Base-by-base conservation (phyloP, 139 green algal species). In the Microglena sp. region DNA sequence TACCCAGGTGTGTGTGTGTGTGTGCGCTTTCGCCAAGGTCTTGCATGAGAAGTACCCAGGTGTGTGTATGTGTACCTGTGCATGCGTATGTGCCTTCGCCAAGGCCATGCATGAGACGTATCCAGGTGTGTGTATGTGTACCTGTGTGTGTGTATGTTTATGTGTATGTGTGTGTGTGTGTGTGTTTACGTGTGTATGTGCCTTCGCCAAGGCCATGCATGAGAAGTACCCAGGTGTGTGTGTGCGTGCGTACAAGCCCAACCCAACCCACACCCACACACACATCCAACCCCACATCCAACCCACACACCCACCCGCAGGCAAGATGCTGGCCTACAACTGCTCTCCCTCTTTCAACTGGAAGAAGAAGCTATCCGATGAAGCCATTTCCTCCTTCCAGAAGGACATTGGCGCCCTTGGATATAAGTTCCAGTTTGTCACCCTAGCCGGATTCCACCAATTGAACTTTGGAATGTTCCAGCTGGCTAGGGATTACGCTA, bases 321-420 rank as follows among this genome's bases (percentile, higher is more conserved):
- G 79, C 76, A 91, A 92, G 82, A 77, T 95, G 76, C 77, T 95
- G 62, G 87, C 89, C 5, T 95, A 95, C 87, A 95, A 95, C 84
- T 92, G 89, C 83, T 90, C 80, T 15, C 89, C 89, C 26, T 89
- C 78, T 29, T 96, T 96, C 87, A 96, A 96, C 87, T 96, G 89
- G 89, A 82, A 89, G 76, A 87, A 84, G 64, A 77, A 88, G 71
- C 80, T 94, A 35, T 69, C 32, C 33, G 81, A 90, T 36, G 73
- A 64, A 3, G 62, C 86, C 58, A 95, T 96, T 33, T 83, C 81
- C 22, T 73, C 58, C 28, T 96, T 94, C 88, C 89, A 92, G 74
- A 15, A 78, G 61, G 74, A 24, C 3, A 45, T 75, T 24, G 73
- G 67, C 46, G 57, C 50, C 22, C 36, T 71, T 50, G 73, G 67